A percentile compares a stretch with the other conserved stretches of the same genome.
These are phyloP conservation scores for Claviceps quebecensis DNA, from an alignment of 2,329 filamentous ascomycete species.

Conservation along the genomic window DNA sequence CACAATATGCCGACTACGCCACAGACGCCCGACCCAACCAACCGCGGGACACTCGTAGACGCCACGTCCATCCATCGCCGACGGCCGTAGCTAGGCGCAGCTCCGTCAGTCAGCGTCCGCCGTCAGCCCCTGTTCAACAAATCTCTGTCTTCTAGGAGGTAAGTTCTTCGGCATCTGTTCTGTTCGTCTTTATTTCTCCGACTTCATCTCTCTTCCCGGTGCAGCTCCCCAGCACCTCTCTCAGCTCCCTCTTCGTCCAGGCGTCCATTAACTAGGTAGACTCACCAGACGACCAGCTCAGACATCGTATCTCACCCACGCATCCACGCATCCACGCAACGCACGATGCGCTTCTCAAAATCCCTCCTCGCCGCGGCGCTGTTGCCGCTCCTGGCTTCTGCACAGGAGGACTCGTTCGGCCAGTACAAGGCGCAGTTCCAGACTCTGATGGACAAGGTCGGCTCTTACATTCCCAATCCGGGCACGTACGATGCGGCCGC, in stretches of 20 bases:
- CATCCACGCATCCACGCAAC: neutral
- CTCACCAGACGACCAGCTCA: neutral
- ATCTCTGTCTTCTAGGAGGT: no score
- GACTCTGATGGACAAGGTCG: slow-evolving; percentile 47
- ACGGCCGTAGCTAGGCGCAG: no score
- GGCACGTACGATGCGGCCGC: slow-evolving; percentile 27
- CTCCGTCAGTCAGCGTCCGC: neutral
- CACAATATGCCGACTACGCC: no score
- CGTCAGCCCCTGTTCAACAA: neutral
- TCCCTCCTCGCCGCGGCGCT: slow-evolving; percentile 32
- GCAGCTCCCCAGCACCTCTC: neutral
- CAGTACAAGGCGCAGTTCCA: slow-evolving; percentile 51
- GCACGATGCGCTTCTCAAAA: slow-evolving; percentile 44
- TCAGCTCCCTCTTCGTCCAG: neutral
- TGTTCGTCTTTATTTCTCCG: neutral
- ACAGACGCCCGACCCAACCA: no score
- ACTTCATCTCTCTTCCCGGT: neutral
- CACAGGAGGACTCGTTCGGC: slow-evolving; percentile 36
- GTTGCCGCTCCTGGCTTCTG: slow-evolving; percentile 41
- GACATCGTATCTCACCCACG: neutral
- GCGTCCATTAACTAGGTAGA: neutral
- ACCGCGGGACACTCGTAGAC: no score
- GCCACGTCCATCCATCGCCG: no score
- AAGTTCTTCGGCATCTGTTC: neutral
- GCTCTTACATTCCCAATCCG: slow-evolving; percentile 36